Base-by-base conservation (phyloP, 768 basidiomycete genomes). In the Panaeolus papilionaceus region DNA sequence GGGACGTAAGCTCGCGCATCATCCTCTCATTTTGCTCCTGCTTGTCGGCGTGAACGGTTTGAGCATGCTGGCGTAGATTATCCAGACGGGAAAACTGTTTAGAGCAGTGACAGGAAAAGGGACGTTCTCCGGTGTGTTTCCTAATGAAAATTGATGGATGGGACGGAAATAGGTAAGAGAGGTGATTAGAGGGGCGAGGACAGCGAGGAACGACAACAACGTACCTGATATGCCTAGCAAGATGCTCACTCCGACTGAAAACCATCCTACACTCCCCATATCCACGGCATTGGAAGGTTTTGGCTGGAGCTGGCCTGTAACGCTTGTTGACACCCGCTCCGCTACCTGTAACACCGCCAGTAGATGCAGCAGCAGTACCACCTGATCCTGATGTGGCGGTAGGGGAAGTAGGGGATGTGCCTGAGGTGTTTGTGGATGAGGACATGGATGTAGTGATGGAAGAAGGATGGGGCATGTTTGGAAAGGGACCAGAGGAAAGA, bases 231-330 rank as follows among this genome's bases (percentile, higher is more conserved):
- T 99, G 97, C 73, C 97, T 86, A 68, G 96, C 95, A 5, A 99
- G 84, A 81, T 99, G 97, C 80, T 99, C 97, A 77, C 92, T 93
- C 79, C 97, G 85, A 68, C 92, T 93, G 78, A 99, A 99, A 69
- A 96, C 94, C 95, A 98, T 98, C 67, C 92, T 86, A 82, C 97
- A 99, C 62, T 96, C 94, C 72, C 95, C 95, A 77, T 92, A 98
- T 12, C 96, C 96, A 63, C 90, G 88, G 81, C 97, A 99, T 74
- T 95, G 93, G 79, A 98, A 99, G 38, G 95, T 95, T 83, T 97
- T 98, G 66, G 93, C 92, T 6, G 93, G 93, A 0, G 92, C 90
- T 4, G 93, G 91, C 16, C 94, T 86, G 75, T 93, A 93, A 58
- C 93, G 86, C 74, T 90, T 93, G 67, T 71, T 77, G 28, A 79